Conservation (phyloP, 2,329 filamentous ascomycete genomes). For the Diaporthe nobilis region DNA sequence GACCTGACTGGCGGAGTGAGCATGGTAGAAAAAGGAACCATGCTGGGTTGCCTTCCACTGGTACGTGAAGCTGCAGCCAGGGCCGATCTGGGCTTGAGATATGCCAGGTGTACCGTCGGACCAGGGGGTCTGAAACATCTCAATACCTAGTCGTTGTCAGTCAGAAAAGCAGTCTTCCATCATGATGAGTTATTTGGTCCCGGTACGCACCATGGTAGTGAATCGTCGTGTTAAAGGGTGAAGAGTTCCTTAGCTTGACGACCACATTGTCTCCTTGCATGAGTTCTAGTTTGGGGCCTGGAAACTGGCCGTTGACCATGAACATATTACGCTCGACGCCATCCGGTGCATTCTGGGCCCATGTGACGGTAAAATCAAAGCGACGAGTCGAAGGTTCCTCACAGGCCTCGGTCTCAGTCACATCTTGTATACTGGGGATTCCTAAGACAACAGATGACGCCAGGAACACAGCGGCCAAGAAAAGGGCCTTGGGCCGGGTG, state of each 20-base stretch:
- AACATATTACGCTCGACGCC: not conserved
- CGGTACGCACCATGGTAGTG: not conserved
- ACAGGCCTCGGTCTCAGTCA: not conserved
- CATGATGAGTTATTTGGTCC: not conserved
- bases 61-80: not conserved
- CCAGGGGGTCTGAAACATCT: not conserved
- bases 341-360: not conserved
- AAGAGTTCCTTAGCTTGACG: not conserved
- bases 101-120: not conserved
- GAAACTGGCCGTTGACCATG: not conserved
- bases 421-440: not conserved
- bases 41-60: not conserved
- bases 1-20: not conserved
- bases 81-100: not conserved
- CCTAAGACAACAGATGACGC: not conserved
- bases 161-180: not conserved
- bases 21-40: not conserved
- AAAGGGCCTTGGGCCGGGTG: not conserved
- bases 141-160: not conserved
- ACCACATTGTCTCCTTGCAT: not conserved
- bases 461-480: not conserved
- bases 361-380: not conserved
- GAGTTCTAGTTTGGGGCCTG: not conserved
- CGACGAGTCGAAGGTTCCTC: not conserved
- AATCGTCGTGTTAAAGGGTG: not conserved